These are phyloP conservation scores for Miscanthus lutarioriparius DNA, from an alignment of 176 grass and related monocot genomes.

Conservation along the genomic window DNA sequence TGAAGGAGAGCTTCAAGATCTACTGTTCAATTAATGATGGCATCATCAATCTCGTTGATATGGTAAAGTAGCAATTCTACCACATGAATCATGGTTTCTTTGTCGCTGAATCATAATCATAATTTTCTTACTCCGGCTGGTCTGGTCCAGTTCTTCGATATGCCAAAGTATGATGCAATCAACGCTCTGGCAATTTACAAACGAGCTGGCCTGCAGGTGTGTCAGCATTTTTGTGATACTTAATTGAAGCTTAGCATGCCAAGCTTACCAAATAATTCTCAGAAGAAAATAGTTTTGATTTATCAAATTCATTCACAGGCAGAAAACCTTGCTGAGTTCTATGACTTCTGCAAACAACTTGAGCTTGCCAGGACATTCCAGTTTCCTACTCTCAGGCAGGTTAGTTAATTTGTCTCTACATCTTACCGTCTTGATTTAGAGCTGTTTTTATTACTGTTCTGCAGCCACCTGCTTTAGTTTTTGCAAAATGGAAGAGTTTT, in stretches of 20 bases:
- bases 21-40: conserved; percentile 94
- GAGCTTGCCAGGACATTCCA: conserved; percentile 91
- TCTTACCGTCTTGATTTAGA: conserved; percentile 2
- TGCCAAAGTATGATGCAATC: conserved; percentile 90
- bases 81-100: not conserved
- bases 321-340: conserved; percentile 86
- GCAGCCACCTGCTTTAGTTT: conserved; percentile 89
- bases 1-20: conserved; percentile 97
- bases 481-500: conserved; percentile 81
- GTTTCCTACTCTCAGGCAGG: conserved; percentile 88
- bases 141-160: conserved; percentile 82
- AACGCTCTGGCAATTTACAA: conserved; percentile 90
- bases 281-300: not conserved
- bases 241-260: not conserved
- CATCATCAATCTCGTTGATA: conserved; percentile 96
- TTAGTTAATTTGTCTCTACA: conserved; percentile 24
- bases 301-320: conserved; percentile 44
- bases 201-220: conserved; percentile 80
- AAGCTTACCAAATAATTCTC: not conserved
- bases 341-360: conserved; percentile 86
- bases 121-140: not conserved
- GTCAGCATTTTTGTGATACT: not conserved
- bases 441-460: not conserved
- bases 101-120: not conserved
- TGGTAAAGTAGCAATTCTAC: conserved; percentile 48